Conservation (phyloP, 2,329 filamentous ascomycete species). For the Dryadomyces quercivorus region DNA sequence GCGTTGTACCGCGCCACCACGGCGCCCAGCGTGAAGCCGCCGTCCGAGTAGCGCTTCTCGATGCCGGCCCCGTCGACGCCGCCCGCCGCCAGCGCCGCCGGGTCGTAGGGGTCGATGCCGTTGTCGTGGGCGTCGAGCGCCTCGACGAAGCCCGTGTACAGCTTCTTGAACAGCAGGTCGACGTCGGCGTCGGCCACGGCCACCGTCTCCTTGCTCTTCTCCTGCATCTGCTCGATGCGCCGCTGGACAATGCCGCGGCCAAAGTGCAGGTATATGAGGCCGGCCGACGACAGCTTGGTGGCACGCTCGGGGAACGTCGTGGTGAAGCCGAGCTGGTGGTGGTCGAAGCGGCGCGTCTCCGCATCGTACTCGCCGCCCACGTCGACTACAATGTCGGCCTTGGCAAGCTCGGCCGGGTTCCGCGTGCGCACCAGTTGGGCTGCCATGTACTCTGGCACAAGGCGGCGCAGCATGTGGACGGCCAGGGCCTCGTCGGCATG, state of each 20-base stretch:
- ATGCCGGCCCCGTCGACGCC: constrained; percentile 42
- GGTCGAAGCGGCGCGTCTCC: constrained; percentile 70
- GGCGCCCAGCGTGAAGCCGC: constrained; percentile 73
- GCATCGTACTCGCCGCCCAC: constrained; percentile 93
- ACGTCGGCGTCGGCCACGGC: constrained; percentile 41
- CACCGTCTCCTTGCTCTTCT: constrained; percentile 16
- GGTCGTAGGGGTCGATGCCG: constrained; percentile 74
- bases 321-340: constrained; percentile 87
- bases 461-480: constrained; percentile 84
- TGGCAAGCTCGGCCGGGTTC: constrained; percentile 63
- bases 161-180: constrained; percentile 66
- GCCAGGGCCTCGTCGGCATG: constrained; percentile 97
- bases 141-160: constrained; percentile 91
- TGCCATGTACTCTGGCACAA: constrained; percentile 61
- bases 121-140: constrained; percentile 97
- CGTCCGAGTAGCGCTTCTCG: constrained; percentile 71
- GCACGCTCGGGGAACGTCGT: constrained; percentile 71
- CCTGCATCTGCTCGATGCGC: constrained; percentile 29
- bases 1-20: constrained; percentile 72
- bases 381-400: constrained; percentile 91
- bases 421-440: constrained; percentile 75
- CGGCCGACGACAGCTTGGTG: constrained; percentile 89
- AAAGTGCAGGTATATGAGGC: constrained; percentile 92
- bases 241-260: constrained; percentile 71
- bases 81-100: constrained; percentile 45